A percentile compares a stretch with the other conserved stretches of the same genome.
phyloP scores from a whole-genome alignment of 2,329 filamentous ascomycete genomes.

The Amylocarpus encephaloides region DNA sequence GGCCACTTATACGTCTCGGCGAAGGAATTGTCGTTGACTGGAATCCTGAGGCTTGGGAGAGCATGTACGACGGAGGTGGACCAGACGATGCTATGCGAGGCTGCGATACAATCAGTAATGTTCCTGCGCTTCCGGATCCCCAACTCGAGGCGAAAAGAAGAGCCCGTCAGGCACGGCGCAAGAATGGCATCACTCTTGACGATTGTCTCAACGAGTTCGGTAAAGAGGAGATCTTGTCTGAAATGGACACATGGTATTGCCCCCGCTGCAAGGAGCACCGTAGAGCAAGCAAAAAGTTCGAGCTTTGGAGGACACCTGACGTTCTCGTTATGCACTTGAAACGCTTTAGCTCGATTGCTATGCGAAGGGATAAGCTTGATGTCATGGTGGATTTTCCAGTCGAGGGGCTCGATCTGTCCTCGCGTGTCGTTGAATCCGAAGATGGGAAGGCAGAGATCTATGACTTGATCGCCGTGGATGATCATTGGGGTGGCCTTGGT shows the following conservation, averaged over 20 bases:
- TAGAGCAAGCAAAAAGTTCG: conserved; percentile 90
- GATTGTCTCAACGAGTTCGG: conserved; percentile 94
- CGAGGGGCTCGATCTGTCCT: conserved; percentile 75
- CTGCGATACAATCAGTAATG: conserved; percentile 46
- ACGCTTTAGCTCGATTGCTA: conserved; percentile 81
- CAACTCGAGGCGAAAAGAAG: conserved; percentile 59
- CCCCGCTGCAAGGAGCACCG: conserved; percentile 91
- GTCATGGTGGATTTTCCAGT: conserved; percentile 87
- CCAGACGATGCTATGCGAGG: conserved; percentile 49
- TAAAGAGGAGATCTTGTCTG: conserved; percentile 85
- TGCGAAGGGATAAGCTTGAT: conserved; percentile 84
- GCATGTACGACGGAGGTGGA: conserved; percentile 52
- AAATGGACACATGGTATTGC: conserved; percentile 97
- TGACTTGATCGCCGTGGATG: conserved; percentile 91
- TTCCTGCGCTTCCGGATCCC: conserved; percentile 47
- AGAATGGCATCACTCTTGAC: conserved; percentile 73
- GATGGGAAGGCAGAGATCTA: conserved; percentile 79
- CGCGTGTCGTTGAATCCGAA: conserved; percentile 72
- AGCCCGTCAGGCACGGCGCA: conserved; percentile 58
- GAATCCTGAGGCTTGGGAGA: conserved; percentile 62
- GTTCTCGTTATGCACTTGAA: conserved; percentile 94
- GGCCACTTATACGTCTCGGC: conserved; percentile 67
- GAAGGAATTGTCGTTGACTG: conserved; percentile 88
- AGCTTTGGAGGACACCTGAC: conserved; percentile 94
- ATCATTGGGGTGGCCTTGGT: conserved; percentile 87